These are phyloP conservation scores for Lactarius hengduanensis DNA, from an alignment of 768 basidiomycete species.

Conservation along the genomic window DNA sequence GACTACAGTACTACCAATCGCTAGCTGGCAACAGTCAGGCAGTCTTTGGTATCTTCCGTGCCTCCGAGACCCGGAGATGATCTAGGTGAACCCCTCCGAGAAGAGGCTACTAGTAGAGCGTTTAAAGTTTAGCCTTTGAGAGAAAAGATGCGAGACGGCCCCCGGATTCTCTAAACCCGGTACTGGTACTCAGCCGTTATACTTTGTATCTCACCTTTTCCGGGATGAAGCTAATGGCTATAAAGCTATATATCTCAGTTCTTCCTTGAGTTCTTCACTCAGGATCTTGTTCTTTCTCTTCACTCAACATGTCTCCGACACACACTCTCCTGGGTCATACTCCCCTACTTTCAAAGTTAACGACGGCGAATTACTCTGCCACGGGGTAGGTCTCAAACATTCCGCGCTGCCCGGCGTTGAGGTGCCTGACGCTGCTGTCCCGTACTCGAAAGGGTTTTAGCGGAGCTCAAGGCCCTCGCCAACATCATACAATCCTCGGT, in stretches of 20 bases:
- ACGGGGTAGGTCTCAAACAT: neutral
- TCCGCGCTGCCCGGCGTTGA: neutral
- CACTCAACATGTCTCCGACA: neutral
- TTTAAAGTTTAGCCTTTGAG: neutral
- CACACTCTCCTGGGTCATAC: neutral
- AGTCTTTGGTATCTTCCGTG: neutral
- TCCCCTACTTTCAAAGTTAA: neutral
- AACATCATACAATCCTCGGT: conserved; percentile 3
- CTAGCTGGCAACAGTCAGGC: neutral
- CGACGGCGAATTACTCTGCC: neutral
- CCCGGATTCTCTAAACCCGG: no score
- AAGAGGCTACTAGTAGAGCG: neutral
- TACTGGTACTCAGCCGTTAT: no score
- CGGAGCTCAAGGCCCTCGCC: conserved; percentile 9
- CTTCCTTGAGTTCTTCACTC: no score
- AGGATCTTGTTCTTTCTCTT: no score
- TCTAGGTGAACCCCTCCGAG: neutral
- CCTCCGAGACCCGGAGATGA: neutral
- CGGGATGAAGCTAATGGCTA: neutral
- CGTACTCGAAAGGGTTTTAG: neutral
- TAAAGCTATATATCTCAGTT: neutral
- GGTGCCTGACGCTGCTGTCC: neutral
- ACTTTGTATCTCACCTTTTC: no score
- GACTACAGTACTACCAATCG: neutral
- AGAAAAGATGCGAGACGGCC: neutral